A percentile compares a stretch with the other conserved stretches of the same genome.
These are phyloP conservation scores for Calonectria crousiana DNA, from an alignment of 2,329 filamentous ascomycete species.

Conservation along the genomic window DNA sequence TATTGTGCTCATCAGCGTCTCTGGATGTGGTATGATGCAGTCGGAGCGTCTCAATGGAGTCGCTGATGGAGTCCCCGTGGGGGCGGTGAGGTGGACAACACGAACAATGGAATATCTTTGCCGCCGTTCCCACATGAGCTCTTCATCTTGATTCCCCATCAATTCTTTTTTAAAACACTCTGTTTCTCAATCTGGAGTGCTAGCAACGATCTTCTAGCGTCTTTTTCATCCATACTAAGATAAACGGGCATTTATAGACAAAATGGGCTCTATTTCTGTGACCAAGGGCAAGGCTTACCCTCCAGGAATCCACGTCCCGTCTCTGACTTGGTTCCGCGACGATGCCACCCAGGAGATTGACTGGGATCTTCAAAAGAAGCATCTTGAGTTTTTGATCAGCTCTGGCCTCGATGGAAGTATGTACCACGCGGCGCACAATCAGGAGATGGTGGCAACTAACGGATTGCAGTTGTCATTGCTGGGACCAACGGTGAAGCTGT, in stretches of 20 bases:
- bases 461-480: conserved; percentile 68
- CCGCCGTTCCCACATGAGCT: conserved; percentile 23
- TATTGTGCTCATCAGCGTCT: conserved; percentile 13
- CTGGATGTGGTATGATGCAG: conserved; percentile 31
- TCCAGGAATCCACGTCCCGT: conserved; percentile 68
- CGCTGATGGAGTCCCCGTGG: conserved; percentile 29
- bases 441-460: conserved; percentile 24
- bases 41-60: conserved; percentile 27
- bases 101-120: conserved; percentile 27
- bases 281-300: conserved; percentile 53
- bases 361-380: conserved; percentile 65
- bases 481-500: conserved; percentile 82
- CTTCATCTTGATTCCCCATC: conserved; percentile 9
- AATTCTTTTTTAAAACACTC: not conserved
- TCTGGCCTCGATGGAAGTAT: conserved; percentile 65
- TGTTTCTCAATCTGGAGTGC: not conserved
- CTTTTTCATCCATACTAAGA: not conserved
- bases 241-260: conserved; percentile 21
- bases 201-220: not conserved
- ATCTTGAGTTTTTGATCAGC: conserved; percentile 65
- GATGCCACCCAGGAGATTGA: conserved; percentile 64
- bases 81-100: conserved; percentile 10
- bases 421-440: not conserved
- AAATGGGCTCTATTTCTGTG: conserved; percentile 45
- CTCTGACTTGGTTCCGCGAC: conserved; percentile 66